Percentiles rank a stretch among this genome's conserved stretches.
Conservation (phyloP, 108 stramenopile species). For the Nannochloropsis gaditana region DNA sequence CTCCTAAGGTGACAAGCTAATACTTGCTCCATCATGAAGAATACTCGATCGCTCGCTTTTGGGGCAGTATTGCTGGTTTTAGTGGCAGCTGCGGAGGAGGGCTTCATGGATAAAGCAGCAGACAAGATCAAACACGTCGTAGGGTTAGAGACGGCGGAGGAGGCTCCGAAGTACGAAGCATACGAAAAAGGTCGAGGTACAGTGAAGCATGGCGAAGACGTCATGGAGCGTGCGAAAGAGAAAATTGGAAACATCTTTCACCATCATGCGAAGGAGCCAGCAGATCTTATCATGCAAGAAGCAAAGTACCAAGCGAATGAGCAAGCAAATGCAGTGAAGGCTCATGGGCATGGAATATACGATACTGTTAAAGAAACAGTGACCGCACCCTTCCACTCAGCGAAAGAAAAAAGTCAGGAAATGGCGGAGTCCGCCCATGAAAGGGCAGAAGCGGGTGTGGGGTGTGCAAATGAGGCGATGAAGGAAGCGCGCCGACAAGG, state of each 20-base stretch:
- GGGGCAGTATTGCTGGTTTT: no score
- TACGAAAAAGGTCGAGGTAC: neutral
- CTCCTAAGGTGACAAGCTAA: no score
- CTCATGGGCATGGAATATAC: neutral
- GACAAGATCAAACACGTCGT: conserved; percentile 15
- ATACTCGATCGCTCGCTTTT: no score
- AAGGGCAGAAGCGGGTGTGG: neutral
- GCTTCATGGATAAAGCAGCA: neutral
- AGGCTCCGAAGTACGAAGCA: neutral
- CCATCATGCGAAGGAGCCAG: conserved; percentile 7
- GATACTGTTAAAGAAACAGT: neutral
- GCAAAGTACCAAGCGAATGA: neutral
- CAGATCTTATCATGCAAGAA: neutral
- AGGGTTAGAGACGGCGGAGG: neutral
- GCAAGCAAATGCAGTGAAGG: neutral
- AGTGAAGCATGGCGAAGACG: neutral
- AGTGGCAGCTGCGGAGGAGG: neutral
- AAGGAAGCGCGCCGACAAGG: neutral
- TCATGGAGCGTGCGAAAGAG: neutral
- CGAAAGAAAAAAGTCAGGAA: neutral
- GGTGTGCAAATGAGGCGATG: neutral
- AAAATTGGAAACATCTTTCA: conserved; percentile 7
- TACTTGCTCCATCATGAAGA: no score
- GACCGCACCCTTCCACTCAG: neutral
- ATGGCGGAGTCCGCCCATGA: neutral